Percentiles rank a stretch among this genome's conserved stretches.
phyloP scores from a whole-genome alignment of 176 grass and related monocot species.

The Eragrostis curvula region DNA sequence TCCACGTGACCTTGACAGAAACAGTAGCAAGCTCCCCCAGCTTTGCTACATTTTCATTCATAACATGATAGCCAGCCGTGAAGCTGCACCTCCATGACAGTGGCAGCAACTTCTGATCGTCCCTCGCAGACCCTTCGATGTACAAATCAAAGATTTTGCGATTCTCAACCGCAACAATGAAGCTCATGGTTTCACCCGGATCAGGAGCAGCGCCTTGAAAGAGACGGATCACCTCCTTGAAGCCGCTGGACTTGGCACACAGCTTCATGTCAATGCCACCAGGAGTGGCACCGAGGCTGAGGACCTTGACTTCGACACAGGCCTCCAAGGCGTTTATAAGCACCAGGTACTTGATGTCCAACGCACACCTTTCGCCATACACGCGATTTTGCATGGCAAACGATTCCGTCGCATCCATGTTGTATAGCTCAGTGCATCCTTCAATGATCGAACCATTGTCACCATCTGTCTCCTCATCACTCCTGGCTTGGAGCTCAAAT shows the following conservation, averaged over 20 bases:
- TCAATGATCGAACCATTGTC: constrained; percentile 8
- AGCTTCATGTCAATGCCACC: not conserved
- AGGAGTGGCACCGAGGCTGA: not conserved
- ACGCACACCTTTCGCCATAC: constrained; percentile 24
- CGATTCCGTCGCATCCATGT: not conserved
- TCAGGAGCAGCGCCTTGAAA: constrained; percentile 3
- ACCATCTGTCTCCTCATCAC: not conserved
- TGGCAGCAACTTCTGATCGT: not conserved
- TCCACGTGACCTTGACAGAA: constrained; percentile 36
- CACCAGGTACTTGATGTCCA: constrained; percentile 34
- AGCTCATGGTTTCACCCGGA: not conserved
- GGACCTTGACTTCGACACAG: constrained; percentile 2
- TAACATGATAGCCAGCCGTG: not conserved
- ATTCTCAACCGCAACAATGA: not conserved
- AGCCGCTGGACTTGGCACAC: constrained; percentile 11
- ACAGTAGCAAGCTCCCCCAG: not conserved
- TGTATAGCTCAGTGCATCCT: constrained; percentile 16
- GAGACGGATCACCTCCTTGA: constrained; percentile 11
- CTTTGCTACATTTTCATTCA: not conserved
- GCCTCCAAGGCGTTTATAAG: not conserved
- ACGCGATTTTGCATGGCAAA: not conserved
- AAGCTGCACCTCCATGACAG: not conserved
- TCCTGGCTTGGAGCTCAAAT: constrained; percentile 8
- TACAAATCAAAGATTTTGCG: not conserved
- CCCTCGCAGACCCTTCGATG: not conserved